phyloP scores from a whole-genome alignment of 2,329 filamentous ascomycete genomes.

The Keithomyces neogunnii region DNA sequence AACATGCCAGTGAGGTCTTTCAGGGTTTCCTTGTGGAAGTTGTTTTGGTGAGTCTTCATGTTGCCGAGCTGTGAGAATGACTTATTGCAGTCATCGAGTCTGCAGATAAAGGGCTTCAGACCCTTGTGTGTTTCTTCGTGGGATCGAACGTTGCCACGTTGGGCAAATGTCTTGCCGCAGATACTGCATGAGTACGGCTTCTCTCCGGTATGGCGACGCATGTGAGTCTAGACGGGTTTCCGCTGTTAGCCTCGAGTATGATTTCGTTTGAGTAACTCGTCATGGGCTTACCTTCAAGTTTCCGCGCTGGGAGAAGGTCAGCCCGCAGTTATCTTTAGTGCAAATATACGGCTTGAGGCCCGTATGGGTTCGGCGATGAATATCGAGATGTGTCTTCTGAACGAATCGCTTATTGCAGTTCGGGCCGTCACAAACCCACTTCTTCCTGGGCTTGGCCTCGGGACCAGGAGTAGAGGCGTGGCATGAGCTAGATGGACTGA shows the following conservation, averaged over 20 bases:
- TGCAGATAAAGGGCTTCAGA: slow-evolving; percentile 72
- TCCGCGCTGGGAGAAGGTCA: slow-evolving; percentile 80
- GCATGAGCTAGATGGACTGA: slow-evolving; percentile 22
- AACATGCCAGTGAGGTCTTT: slow-evolving; percentile 64
- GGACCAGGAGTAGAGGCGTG: slow-evolving; percentile 12
- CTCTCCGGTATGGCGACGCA: slow-evolving; percentile 79
- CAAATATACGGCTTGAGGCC: slow-evolving; percentile 81
- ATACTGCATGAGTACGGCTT: slow-evolving; percentile 72
- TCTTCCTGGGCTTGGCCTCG: slow-evolving; percentile 37
- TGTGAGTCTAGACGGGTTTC: slow-evolving; percentile 56
- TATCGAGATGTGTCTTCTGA: slow-evolving; percentile 89
- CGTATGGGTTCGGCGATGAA: slow-evolving; percentile 80
- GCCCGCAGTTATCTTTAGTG: slow-evolving; percentile 62
- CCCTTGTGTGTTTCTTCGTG: slow-evolving; percentile 75
- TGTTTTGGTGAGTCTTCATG: slow-evolving; percentile 93
- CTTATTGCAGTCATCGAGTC: slow-evolving; percentile 76
- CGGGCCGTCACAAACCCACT: slow-evolving; percentile 65
- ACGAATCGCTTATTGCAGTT: slow-evolving; percentile 76
- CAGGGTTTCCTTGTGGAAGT: slow-evolving; percentile 75
- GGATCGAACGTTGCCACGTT: slow-evolving; percentile 75
- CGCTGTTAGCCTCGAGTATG: neutral
- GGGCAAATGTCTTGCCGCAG: slow-evolving; percentile 76
- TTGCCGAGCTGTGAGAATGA: slow-evolving; percentile 86
- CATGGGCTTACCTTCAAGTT: slow-evolving; percentile 65
- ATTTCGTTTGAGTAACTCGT: neutral